Conservation (phyloP, 176 grass and related monocot genomes). For the Pharus latifolius region DNA sequence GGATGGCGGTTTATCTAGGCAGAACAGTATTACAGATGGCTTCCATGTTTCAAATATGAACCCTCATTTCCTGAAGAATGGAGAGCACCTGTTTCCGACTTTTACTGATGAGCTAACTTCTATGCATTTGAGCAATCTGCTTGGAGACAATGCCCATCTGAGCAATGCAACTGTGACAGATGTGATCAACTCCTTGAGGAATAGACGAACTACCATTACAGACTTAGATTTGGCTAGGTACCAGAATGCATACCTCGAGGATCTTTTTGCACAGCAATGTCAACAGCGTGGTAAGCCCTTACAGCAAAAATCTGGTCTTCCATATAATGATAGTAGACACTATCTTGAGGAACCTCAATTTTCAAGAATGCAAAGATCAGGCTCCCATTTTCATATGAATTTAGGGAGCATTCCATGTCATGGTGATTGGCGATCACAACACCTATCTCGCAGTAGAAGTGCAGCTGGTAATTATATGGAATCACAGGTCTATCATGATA, state of each 20-base stretch:
- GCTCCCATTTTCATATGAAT: constrained; percentile 15
- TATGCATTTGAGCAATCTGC: constrained; percentile 32
- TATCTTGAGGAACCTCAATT: constrained; percentile 18
- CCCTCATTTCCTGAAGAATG: constrained; percentile 17
- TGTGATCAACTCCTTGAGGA: constrained; percentile 14
- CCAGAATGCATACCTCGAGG: constrained; percentile 38
- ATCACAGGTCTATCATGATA: constrained; percentile 26
- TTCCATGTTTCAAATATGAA: constrained; percentile 18
- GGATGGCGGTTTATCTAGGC: constrained; percentile 33
- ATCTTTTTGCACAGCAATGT: constrained; percentile 40
- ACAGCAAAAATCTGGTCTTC: constrained; percentile 27
- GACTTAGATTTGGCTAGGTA: constrained; percentile 45
- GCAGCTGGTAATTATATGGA: constrained; percentile 29
- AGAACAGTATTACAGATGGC: constrained; percentile 15
- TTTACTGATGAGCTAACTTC: constrained; percentile 28
- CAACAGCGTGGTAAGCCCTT: constrained; percentile 35
- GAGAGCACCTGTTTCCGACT: constrained; percentile 9
- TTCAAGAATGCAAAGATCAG: constrained; percentile 29
- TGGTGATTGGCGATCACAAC: constrained; percentile 7
- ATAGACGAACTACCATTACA: constrained; percentile 11
- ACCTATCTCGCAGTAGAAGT: constrained; percentile 29
- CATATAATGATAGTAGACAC: constrained; percentile 18
- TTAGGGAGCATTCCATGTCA: background rate
- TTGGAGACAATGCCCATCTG: constrained; percentile 25
- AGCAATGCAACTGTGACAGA: background rate